Evolutionary conservation across 768 basidiomycete genomes (phyloP), one percentile per base, ranked within the genome.

Genomic region (Leccinum boreale): DNA sequence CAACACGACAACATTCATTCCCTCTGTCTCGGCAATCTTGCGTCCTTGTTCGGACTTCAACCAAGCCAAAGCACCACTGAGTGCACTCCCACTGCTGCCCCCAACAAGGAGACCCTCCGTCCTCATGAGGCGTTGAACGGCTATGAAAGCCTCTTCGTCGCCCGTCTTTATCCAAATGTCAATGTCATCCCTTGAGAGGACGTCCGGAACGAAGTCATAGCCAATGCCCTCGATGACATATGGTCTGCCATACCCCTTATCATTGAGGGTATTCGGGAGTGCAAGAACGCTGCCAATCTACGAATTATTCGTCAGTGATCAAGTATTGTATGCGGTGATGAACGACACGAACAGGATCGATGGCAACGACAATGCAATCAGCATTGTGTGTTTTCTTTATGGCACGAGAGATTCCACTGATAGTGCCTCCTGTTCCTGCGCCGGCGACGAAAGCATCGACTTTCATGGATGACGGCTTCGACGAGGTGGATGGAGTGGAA

Each of bases 201-300:
- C 95, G 45, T 90, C 83, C 1, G 96, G 95, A 47, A 96, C 69
- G 68, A 96, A 96, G 71, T 96, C 93, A 64, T 94, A 94, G 26
- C 97, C 97, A 54, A 98, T 98, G n/a, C 97, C 97, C 70, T 99
- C 97, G 21, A 98, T 85, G 52, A 85, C 70, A 66, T 98, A 98
- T 53, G 75, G 73, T 21, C 61, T 42, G 10, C 81, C 86, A 44
- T 71, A 73, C 52, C 57, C 56, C 21, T 71, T 74, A 2, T 67
- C 69, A 66, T 94, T 94, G 50, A 94, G 76, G 17, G 67, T 60
- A 42, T 85, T 81, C 0, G 93, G 91, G 29, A 78, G 58, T 0
- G 94, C 94, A 29, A 98, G 85, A 56, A 96, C 82, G 64, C 94
- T 97, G 44, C 96, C 96, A 72, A 85, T 81, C 91, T 92, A 62